Percentiles rank a stretch among this genome's conserved stretches.
These are phyloP conservation scores for Drechslerella coelobrocha DNA, from an alignment of 2,329 filamentous ascomycete species.

Conservation along the genomic window DNA sequence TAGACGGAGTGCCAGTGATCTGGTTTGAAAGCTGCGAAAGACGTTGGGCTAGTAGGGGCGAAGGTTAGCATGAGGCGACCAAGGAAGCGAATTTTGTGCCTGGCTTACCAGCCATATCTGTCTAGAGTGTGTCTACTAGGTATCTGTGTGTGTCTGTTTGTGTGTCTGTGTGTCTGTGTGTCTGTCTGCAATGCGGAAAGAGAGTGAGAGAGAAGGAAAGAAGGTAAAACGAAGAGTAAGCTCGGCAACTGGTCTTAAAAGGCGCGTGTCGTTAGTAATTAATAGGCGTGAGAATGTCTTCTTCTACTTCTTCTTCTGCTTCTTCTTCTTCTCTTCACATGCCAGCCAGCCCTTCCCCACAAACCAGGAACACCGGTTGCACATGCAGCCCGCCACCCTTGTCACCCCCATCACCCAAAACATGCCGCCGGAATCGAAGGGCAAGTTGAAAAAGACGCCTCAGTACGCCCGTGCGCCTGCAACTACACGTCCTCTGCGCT, in stretches of 20 bases:
- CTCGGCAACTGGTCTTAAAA: too few species aligned
- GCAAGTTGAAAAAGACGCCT: background rate
- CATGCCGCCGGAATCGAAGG: background rate
- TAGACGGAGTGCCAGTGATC: slow-evolving; percentile 58
- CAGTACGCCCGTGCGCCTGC: background rate
- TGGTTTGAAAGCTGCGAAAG: slow-evolving; percentile 54
- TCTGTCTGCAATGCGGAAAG: too few species aligned
- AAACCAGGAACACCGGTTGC: background rate
- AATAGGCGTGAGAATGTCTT: too few species aligned
- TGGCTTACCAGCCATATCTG: slow-evolving; percentile 36
- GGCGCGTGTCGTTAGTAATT: background rate
- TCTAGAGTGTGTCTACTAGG: background rate
- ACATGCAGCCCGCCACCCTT: background rate
- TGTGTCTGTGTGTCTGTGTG: background rate
- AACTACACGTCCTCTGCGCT: too few species aligned
- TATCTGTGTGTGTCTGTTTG: background rate
- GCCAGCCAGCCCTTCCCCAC: background rate
- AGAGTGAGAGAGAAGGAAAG: too few species aligned
- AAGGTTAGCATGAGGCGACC: background rate
- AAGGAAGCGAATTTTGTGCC: background rate
- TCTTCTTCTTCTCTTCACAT: too few species aligned
- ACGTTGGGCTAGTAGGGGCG: slow-evolving; percentile 39
- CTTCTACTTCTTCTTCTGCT: too few species aligned
- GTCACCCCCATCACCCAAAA: background rate
- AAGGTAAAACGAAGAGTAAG: too few species aligned